These are phyloP conservation scores for Brassica nigra DNA, from an alignment of 345 rosid species.

Conservation along the genomic window DNA sequence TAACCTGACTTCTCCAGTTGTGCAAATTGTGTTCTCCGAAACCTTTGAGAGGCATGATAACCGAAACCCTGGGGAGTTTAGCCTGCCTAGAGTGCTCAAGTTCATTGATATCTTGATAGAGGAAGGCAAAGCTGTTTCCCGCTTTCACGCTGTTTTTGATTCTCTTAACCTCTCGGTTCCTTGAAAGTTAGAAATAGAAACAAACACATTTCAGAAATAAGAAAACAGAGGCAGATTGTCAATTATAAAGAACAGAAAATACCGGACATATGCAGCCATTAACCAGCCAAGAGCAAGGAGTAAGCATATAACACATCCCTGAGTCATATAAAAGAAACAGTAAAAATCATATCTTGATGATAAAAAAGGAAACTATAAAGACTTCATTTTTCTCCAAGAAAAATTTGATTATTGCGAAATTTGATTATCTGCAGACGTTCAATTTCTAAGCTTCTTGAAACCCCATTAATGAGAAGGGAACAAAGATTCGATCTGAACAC, in stretches of 20 bases:
- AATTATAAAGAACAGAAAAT: constrained; percentile 9
- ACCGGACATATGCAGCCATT: constrained; percentile 90
- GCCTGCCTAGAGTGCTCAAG: constrained; percentile 87
- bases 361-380: neutral
- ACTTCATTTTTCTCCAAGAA: neutral
- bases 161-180: constrained; percentile 81
- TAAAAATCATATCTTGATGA: neutral
- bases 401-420: too few species aligned
- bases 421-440: too few species aligned
- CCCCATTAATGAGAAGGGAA: constrained; percentile 34
- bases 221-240: constrained; percentile 9
- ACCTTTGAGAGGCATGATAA: constrained; percentile 96
- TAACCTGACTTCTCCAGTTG: constrained; percentile 96
- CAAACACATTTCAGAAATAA: neutral
- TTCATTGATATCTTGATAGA: constrained; percentile 71
- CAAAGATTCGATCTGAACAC: constrained; percentile 37
- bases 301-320: constrained; percentile 90
- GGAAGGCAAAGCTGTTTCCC: constrained; percentile 91
- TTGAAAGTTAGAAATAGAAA: constrained; percentile 26
- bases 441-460: neutral
- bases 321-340: constrained; percentile 7
- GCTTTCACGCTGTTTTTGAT: constrained; percentile 61
- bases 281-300: constrained; percentile 95
- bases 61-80: constrained; percentile 77
- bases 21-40: constrained; percentile 94